Base-by-base conservation (phyloP, 1,284 basidiomycete species). In the Sporisorium graminicola region DNA sequence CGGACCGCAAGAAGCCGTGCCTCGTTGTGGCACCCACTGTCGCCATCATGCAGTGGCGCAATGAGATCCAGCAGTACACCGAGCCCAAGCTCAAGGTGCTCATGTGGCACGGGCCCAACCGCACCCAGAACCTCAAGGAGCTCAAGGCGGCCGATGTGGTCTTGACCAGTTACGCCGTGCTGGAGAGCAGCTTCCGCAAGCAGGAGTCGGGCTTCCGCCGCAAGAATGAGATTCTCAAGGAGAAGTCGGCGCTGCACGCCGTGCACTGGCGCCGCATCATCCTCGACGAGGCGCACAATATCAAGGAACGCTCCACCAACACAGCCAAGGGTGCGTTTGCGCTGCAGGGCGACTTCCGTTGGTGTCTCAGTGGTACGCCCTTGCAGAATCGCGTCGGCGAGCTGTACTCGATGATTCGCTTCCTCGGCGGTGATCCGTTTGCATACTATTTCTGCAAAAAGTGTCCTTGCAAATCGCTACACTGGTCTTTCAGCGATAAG, bases 321-420 rank as follows among this genome's bases (percentile, higher is more conserved):
- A 98, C 96, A 0, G 95, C 97, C 2, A 98, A 98, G 86, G 95
- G 94, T 12, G 90, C 94, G 0, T 99, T 99, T 84, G 93, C 94
- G 57, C 88, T 99, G 5, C 87, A 92, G 57, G 91, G 92, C 62
- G 90, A 90, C 66, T 94, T 91, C 79, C 91, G 91, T 72, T 99
- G 97, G 97, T 99, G 97, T 86, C 88, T 99, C 33, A 98, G 95
- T 27, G 97, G 96, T n/a, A 98, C 95, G n/a, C 95, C 94, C 0
- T 77, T 87, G 42, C 86, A 98, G 86, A 86, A 86, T 60, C 79
- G 96, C 71, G 97, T 99, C 16, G 97, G 97, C 74, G 97, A 99
- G 86, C 88, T 99, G 46, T 99, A 99, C 88, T 97, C 95, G 85
- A 90, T 98, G 64, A 91, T 99, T 65, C 81, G 83, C 71, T 80